Conservation (phyloP, 768 basidiomycete species). For the Tylopilus vinaceipallidus region DNA sequence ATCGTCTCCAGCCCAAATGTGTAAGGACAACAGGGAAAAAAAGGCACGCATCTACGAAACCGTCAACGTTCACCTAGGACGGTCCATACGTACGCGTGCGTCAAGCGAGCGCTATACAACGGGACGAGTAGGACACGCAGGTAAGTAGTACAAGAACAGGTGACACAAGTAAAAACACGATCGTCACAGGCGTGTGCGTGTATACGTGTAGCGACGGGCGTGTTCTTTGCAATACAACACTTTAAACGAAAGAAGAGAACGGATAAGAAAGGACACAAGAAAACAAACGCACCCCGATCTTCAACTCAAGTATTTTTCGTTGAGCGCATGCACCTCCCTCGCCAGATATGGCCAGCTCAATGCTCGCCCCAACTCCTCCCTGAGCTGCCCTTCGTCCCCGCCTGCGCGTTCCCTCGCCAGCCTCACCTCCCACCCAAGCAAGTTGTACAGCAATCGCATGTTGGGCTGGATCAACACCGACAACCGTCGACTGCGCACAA, state of each 20-base stretch:
- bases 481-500: conserved; percentile 85
- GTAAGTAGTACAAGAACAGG: no score
- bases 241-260: not conserved
- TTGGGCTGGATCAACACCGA: conserved; percentile 95
- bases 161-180: no score
- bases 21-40: no score
- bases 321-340: conserved; percentile 79
- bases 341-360: conserved; percentile 85
- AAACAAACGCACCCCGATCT: not conserved
- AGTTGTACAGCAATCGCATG: conserved; percentile 91
- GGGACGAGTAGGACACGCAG: no score
- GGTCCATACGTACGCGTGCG: no score
- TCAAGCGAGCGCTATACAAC: no score
- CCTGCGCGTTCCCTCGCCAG: conserved; percentile 75
- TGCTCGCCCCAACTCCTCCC: conserved; percentile 61
- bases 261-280: not conserved
- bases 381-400: conserved; percentile 47
- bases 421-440: conserved; percentile 92
- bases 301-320: conserved; percentile 75
- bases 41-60: no score
- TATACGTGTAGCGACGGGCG: no score
- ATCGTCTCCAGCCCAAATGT: no score
- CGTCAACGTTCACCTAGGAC: no score
- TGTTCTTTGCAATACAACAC: not conserved
- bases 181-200: no score